A percentile compares a stretch with the other conserved stretches of the same genome.
Conservation (phyloP, 805 yeast genomes). For the Ogataea naganishii region DNA sequence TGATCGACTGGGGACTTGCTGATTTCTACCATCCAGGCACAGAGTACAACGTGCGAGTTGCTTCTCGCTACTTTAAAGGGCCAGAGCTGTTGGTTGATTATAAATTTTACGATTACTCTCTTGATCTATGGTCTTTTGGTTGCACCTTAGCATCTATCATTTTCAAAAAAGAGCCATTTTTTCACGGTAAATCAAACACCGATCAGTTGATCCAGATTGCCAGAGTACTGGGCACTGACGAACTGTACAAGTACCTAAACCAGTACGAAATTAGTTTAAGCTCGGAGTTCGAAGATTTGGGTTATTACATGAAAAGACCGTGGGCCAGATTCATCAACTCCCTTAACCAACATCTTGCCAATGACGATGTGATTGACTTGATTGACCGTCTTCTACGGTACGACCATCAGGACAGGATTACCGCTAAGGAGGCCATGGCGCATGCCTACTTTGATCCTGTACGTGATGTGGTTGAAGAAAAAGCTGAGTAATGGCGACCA, state of each 20-base stretch:
- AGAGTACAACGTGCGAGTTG: constrained; percentile 89
- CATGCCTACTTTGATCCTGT: constrained; percentile 40
- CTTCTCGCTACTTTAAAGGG: constrained; percentile 88
- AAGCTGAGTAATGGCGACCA: no score
- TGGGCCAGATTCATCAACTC: constrained; percentile 74
- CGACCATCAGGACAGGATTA: constrained; percentile 82
- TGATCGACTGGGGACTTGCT: constrained; percentile 95
- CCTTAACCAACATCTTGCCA: constrained; percentile 58
- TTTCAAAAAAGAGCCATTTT: constrained; percentile 86
- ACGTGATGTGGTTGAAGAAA: no score
- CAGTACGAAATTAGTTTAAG: constrained; percentile 69
- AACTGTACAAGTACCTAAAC: constrained; percentile 54
- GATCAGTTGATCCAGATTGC: constrained; percentile 90
- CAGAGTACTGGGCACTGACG: constrained; percentile 80
- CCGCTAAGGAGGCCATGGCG: constrained; percentile 82
- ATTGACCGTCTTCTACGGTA: constrained; percentile 72
- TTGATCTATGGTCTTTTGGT: constrained; percentile 92
- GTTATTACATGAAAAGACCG: constrained; percentile 70
- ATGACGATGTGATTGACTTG: constrained; percentile 70
- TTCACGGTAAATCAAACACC: constrained; percentile 83
- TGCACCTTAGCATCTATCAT: constrained; percentile 88
- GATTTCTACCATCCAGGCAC: constrained; percentile 87
- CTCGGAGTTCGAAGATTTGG: constrained; percentile 71
- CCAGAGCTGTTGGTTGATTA: constrained; percentile 85
- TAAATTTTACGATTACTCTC: constrained; percentile 82